Percentiles rank a stretch among this genome's conserved stretches.
Conservation (phyloP, 345 rosid species). For the Viola odorata region DNA sequence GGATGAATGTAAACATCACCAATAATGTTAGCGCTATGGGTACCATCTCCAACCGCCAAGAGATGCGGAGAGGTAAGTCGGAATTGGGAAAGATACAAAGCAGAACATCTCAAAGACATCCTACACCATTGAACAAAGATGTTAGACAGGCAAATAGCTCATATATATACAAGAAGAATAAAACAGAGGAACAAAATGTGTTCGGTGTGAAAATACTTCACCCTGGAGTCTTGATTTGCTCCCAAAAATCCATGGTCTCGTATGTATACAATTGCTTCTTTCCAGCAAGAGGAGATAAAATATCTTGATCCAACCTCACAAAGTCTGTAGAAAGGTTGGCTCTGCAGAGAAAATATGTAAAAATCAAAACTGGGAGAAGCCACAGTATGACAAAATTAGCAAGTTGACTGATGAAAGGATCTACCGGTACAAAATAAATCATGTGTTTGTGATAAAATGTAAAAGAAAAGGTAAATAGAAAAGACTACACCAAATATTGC, state of each 20-base stretch:
- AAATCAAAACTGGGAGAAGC: background rate
- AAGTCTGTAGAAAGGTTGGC: slow-evolving; percentile 52
- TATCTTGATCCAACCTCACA: slow-evolving; percentile 89
- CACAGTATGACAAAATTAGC: background rate
- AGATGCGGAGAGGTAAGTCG: slow-evolving; percentile 47
- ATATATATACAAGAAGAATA: background rate
- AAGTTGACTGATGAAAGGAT: background rate
- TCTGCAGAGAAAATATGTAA: slow-evolving; percentile 29
- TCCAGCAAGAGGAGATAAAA: slow-evolving; percentile 92
- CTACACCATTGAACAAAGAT: slow-evolving; percentile 22
- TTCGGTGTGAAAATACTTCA: slow-evolving; percentile 13
- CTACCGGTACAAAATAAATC: background rate
- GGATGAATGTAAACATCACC: slow-evolving; percentile 85
- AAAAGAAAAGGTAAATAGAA: background rate
- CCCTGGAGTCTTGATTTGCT: slow-evolving; percentile 97
- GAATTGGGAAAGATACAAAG: slow-evolving; percentile 60
- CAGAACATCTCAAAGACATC: slow-evolving; percentile 67
- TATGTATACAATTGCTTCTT: slow-evolving; percentile 77
- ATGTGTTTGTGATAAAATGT: background rate
- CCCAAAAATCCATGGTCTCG: slow-evolving; percentile 92
- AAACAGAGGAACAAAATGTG: background rate
- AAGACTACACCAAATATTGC: too few relatives aligned
- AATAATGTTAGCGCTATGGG: slow-evolving; percentile 39
- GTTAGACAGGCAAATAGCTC: slow-evolving; percentile 5
- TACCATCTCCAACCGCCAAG: slow-evolving; percentile 57